Evolutionary conservation across 108 stramenopile species (phyloP).

Genomic region (Cyclostephanos tholiformis): DNA sequence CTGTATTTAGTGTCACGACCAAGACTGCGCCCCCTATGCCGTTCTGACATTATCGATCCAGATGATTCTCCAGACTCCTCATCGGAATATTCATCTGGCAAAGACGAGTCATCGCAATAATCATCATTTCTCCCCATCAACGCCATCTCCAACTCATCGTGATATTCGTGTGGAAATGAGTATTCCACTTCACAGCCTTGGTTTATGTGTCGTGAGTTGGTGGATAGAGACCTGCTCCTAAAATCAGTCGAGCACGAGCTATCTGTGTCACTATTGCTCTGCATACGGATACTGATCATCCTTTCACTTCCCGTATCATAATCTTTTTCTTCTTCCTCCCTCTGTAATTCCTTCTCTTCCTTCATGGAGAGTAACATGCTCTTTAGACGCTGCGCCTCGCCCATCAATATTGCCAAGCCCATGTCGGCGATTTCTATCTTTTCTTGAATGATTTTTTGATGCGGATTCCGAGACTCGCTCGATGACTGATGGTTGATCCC

Average conservation of each 20-base stretch:
- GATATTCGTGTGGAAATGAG: conserved; percentile 31
- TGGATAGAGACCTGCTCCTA: not conserved
- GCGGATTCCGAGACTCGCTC: not conserved
- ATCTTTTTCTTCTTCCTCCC: not conserved
- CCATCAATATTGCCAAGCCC: conserved; percentile 71
- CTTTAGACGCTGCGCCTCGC: conserved; percentile 63
- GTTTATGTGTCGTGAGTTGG: not conserved
- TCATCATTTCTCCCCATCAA: conserved; percentile 11
- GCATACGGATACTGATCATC: not conserved
- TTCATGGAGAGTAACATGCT: conserved; percentile 47
- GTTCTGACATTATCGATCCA: not conserved
- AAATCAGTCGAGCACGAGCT: not conserved
- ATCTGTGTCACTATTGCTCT: not conserved
- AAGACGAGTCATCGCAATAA: conserved; percentile 19
- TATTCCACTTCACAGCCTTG: conserved; percentile 42
- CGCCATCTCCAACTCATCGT: conserved; percentile 32
- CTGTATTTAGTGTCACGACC: conserved; percentile 51
- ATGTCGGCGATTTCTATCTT: conserved; percentile 72
- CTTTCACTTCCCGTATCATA: not conserved
- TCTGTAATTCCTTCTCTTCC: conserved; percentile 15
- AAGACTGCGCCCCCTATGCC: conserved; percentile 23
- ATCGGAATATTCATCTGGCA: not conserved
- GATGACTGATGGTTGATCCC: not conserved
- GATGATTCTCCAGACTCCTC: not conserved
- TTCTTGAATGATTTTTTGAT: conserved; percentile 32